A percentile compares a stretch with the other conserved stretches of the same genome.
Evolutionary conservation across 73 alveolate species (phyloP).

Genomic region (Tetrahymena borealis): DNA sequence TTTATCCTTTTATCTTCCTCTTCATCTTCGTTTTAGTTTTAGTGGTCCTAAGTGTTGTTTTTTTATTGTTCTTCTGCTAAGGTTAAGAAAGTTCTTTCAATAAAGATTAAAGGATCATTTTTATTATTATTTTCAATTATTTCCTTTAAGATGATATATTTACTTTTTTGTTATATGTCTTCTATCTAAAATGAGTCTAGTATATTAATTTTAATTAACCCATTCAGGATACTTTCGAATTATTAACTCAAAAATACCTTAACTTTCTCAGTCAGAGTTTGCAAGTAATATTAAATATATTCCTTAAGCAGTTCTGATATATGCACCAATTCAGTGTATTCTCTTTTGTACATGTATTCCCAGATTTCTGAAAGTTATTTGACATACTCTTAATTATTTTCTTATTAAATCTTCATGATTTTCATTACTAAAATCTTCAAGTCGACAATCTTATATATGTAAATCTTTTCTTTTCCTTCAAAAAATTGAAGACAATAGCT

Average conservation of each 20-base stretch:
- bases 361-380: not conserved
- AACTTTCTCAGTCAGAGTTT: not conserved
- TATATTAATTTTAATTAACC: not conserved
- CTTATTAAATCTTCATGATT: not conserved
- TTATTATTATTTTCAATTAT: not conserved
- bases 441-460: not conserved
- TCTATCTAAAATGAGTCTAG: not conserved
- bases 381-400: not conserved
- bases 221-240: not conserved
- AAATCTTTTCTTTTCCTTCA: not conserved
- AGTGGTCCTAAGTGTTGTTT: too few relatives aligned
- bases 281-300: not conserved
- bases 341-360: not conserved
- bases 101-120: not conserved
- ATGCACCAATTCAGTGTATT: not conserved
- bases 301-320: not conserved
- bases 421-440: not conserved
- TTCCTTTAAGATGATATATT: not conserved
- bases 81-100: not conserved
- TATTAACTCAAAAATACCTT: not conserved
- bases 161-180: not conserved
- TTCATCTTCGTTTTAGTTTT: not conserved
- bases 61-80: not conserved
- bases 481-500: not conserved
- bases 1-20: not conserved